Conservation (phyloP, 176 grass and related monocot species). For the Musa troglodytarum region DNA sequence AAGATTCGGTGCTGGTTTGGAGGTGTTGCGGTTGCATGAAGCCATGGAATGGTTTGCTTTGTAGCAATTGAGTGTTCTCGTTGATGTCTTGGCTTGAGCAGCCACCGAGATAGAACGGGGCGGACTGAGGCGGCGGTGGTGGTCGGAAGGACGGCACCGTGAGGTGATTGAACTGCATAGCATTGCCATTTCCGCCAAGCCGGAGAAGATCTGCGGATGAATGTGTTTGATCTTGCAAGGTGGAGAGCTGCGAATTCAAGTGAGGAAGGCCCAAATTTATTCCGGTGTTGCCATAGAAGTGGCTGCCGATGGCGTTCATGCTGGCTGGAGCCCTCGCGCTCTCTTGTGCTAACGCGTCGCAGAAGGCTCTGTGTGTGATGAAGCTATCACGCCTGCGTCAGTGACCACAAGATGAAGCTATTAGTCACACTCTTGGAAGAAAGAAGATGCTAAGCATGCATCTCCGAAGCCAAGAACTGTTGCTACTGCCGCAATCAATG, state of each 20-base stretch:
- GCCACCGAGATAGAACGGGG: conserved; percentile 5
- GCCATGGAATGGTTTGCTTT: conserved; percentile 14
- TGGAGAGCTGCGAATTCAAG: conserved; percentile 2
- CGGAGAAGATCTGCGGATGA: conserved; percentile 8
- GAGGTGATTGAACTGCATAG: conserved; percentile 8
- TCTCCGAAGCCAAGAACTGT: too few species aligned
- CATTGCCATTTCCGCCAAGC: neutral
- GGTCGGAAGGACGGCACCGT: neutral
- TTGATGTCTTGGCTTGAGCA: conserved; percentile 6
- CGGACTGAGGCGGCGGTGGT: neutral
- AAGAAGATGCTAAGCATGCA: neutral
- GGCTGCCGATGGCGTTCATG: neutral
- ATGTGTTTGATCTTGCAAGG: conserved; percentile 10
- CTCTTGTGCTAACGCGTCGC: conserved; percentile 20
- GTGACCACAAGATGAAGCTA: neutral
- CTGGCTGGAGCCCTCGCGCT: conserved; percentile 1
- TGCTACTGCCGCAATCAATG: too few species aligned
- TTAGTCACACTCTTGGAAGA: neutral
- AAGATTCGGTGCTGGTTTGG: conserved; percentile 5
- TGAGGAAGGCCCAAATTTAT: conserved; percentile 11
- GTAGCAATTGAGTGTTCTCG: conserved; percentile 6
- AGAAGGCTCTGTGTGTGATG: conserved; percentile 22
- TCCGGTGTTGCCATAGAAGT: neutral
- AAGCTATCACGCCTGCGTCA: conserved; percentile 21
- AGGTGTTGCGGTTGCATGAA: conserved; percentile 13